Conservation (phyloP, 192 early-diverging fungal species). For the Entophlyctis luteolus region DNA sequence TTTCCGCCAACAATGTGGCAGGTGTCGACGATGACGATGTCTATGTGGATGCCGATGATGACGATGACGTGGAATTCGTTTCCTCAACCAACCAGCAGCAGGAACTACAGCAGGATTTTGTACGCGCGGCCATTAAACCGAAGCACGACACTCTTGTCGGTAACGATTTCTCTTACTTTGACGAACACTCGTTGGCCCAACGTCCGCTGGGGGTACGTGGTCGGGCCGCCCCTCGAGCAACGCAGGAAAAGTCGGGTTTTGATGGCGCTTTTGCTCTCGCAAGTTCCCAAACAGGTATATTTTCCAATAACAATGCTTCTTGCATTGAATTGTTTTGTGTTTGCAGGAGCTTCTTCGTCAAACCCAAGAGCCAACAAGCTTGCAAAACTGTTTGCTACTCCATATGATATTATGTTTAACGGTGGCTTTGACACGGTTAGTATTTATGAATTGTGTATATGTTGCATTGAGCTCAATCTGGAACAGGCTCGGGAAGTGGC, state of each 20-base stretch:
- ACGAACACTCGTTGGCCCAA: not conserved
- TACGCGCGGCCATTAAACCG: constrained; percentile 83
- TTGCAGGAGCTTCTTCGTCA: not conserved
- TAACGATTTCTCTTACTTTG: constrained; percentile 19
- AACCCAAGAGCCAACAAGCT: constrained; percentile 26
- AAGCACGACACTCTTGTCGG: constrained; percentile 72
- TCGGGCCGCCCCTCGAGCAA: not conserved
- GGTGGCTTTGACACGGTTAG: constrained; percentile 66
- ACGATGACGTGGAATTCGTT: constrained; percentile 22
- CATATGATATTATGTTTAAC: constrained; percentile 79
- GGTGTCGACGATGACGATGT: constrained; percentile 21
- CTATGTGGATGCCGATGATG: constrained; percentile 44
- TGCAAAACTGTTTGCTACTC: constrained; percentile 78
- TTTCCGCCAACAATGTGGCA: not conserved
- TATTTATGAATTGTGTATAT: constrained; percentile 60
- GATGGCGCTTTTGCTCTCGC: not conserved
- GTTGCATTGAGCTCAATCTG: constrained; percentile 53
- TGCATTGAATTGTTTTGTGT: no score
- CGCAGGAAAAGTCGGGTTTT: not conserved
- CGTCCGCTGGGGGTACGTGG: not conserved
- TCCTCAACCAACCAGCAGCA: not conserved
- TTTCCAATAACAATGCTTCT: no score
- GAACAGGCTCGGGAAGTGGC: constrained; percentile 63
- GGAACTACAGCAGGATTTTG: constrained; percentile 48
- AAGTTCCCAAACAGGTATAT: no score